phyloP scores from a whole-genome alignment of 2,329 filamentous ascomycete genomes.

The Fonsecaea multimorphosa region DNA sequence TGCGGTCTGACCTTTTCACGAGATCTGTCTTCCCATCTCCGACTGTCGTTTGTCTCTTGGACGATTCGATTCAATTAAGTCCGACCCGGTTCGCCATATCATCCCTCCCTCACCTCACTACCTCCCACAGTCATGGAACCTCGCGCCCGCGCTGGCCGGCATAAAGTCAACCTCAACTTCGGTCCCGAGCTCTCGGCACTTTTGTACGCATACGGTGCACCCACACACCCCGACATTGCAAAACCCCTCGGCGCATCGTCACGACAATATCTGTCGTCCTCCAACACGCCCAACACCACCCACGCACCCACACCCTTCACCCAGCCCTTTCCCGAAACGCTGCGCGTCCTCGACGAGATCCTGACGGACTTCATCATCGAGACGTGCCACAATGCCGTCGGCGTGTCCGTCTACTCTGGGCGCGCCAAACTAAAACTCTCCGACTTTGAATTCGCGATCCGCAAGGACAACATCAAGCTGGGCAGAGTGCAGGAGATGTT shows the following conservation, averaged over 20 bases:
- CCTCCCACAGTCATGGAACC: constrained; percentile 66
- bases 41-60: neutral
- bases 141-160: constrained; percentile 75
- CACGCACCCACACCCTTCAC: constrained; percentile 72
- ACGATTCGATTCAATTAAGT: neutral
- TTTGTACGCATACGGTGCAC: constrained; percentile 54
- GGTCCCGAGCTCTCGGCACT: constrained; percentile 68
- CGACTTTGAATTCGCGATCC: constrained; percentile 93
- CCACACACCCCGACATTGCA: constrained; percentile 41
- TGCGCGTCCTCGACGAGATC: constrained; percentile 90
- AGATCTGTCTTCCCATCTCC: neutral
- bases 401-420: constrained; percentile 81
- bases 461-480: constrained; percentile 81
- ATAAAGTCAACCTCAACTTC: constrained; percentile 85
- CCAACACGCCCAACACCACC: constrained; percentile 36
- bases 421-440: constrained; percentile 98
- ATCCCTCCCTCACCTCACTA: neutral
- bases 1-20: neutral
- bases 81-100: neutral
- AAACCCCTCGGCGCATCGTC: constrained; percentile 40
- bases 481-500: constrained; percentile 89
- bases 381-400: constrained; percentile 86
- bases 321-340: constrained; percentile 81
- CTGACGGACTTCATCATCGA: constrained; percentile 96
- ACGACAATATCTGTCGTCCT: constrained; percentile 29